Percentiles rank a stretch among this genome's conserved stretches.
Evolutionary conservation across 441 rosid genomes (phyloP).

Genomic region (Francoa sonchifolia): DNA sequence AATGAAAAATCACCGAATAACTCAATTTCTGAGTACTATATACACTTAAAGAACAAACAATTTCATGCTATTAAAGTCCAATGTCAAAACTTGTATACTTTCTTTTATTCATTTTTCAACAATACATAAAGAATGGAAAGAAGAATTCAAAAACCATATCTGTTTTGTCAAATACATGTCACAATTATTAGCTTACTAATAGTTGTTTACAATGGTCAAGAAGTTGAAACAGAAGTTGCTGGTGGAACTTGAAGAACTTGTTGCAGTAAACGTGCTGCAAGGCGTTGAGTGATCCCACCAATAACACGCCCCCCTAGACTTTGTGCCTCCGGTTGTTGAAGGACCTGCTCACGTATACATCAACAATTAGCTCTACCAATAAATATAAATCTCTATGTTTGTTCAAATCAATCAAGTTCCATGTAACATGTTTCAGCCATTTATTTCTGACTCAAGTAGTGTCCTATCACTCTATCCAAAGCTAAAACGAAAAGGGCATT

Average conservation of each 20-base stretch:
- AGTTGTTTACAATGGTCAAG: slow-evolving; percentile 11
- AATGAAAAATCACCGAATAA: too few relatives aligned
- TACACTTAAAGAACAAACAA: too few relatives aligned
- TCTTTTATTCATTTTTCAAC: too few relatives aligned
- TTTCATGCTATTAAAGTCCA: too few relatives aligned
- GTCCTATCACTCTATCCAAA: neutral
- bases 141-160: neutral
- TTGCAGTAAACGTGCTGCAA: slow-evolving; percentile 80
- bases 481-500: neutral
- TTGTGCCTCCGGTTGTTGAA: slow-evolving; percentile 79
- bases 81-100: too few relatives aligned
- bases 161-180: slow-evolving; percentile 7
- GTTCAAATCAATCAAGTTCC: neutral
- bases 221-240: slow-evolving; percentile 29
- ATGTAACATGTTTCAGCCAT: neutral
- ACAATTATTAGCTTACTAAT: slow-evolving; percentile 12
- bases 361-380: slow-evolving; percentile 3
- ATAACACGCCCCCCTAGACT: slow-evolving; percentile 61
- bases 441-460: neutral
- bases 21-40: too few relatives aligned
- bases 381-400: neutral
- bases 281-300: slow-evolving; percentile 73
- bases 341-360: slow-evolving; percentile 36
- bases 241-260: slow-evolving; percentile 57
- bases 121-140: slow-evolving; percentile 17